Conservation (phyloP, 2,329 filamentous ascomycete genomes). For the Scedosporium dehoogii region DNA sequence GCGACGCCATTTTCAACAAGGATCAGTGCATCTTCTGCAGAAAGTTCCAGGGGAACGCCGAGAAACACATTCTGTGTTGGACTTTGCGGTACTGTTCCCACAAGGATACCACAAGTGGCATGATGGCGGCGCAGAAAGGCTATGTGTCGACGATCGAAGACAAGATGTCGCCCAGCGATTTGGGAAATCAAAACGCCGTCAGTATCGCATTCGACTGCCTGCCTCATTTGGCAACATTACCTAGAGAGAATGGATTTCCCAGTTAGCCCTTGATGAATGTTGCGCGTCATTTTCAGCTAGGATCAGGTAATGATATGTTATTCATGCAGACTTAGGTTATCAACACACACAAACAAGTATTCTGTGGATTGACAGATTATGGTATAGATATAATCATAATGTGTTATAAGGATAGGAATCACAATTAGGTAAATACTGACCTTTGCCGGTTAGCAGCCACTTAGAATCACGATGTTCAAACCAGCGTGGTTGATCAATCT, state of each 20-base stretch:
- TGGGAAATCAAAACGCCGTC: slow-evolving; percentile 48
- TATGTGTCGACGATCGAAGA: slow-evolving; percentile 79
- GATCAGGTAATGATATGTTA: background rate
- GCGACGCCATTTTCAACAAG: slow-evolving; percentile 69
- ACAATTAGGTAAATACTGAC: background rate
- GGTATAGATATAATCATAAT: slow-evolving; percentile 9
- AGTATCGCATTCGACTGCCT: background rate
- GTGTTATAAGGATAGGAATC: background rate
- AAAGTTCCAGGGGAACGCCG: slow-evolving; percentile 77
- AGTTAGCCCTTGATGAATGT: background rate
- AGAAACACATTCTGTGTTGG: slow-evolving; percentile 93
- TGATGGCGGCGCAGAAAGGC: slow-evolving; percentile 68
- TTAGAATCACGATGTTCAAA: background rate
- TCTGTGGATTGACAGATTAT: slow-evolving; percentile 54
- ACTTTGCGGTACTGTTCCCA: slow-evolving; percentile 81
- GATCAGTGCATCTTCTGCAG: slow-evolving; percentile 78
- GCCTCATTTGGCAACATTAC: background rate
- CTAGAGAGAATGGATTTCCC: background rate
- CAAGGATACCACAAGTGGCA: slow-evolving; percentile 76
- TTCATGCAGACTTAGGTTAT: slow-evolving; percentile 17
- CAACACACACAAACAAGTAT: slow-evolving; percentile 24
- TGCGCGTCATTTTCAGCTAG: too few relatives aligned
- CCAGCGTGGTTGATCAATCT: too few relatives aligned
- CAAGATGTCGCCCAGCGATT: slow-evolving; percentile 70
- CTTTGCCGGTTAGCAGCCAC: too few relatives aligned